Evolutionary conservation across 495 filamentous ascomycete species (phyloP), one percentile per base, ranked within the genome.

Genomic region (Evernia prunastri): DNA sequence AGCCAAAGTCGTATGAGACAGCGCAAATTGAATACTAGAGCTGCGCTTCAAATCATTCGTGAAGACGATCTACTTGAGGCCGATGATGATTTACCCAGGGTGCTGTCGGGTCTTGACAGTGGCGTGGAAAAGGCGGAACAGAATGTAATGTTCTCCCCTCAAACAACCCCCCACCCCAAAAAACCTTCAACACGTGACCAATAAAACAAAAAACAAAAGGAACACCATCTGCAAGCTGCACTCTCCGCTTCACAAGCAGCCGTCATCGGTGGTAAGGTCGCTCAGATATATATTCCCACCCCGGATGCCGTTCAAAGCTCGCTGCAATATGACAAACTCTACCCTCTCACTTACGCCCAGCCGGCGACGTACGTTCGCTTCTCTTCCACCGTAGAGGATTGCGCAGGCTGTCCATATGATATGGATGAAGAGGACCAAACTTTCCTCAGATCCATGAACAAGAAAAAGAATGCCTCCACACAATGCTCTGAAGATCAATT

Each of bases 341-440:
- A 97, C 73, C 84, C 89, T 39, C 84, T 82, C 58, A 75, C 78
- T 53, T 96, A 92, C 77, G 82, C 84, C 71, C 86, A 94, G 71
- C 91, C 95, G 37, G 85, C 88, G 66, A 92, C 91, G 59, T 97
- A 97, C 76, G 96, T 97, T 71, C 90, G 94, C 72, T 98, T 96
- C 79, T 96, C 93, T 63, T 91, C 93, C 63, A 98, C 94, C 5
- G 95, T 98, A 57, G 94, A 98, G 77, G 94, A 98, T 73, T 93
- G 87, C 69, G 85, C 86, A 68, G 87, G 89, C 66, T 88, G 85
- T 72, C 84, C 87, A 65, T 97, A 98, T 84, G 89, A 93, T 75
- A 92, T 97, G 90, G 90, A 85, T 20, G 86, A 87, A 66, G 90
- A 95, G 58, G 94, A 98, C 77, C 89, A 89, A 70, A 83, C 78